Conservation (phyloP, 2,329 filamentous ascomycete genomes). For the Passalora sequoiae region DNA sequence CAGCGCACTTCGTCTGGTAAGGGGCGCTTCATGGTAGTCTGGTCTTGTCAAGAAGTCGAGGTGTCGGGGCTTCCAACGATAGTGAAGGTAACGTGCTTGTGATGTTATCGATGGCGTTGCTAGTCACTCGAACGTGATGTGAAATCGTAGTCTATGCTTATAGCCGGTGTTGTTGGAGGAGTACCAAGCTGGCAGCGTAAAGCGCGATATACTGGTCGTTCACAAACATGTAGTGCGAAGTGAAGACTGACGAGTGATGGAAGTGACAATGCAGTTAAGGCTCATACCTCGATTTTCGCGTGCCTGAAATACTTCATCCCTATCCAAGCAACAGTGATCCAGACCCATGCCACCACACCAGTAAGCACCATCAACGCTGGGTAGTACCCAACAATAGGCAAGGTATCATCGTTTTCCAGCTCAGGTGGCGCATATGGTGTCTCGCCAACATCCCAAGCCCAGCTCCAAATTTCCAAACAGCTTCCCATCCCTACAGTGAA, state of each 20-base stretch:
- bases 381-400: slow-evolving; percentile 96
- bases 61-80: background rate
- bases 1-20: background rate
- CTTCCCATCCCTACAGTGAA: slow-evolving; percentile 97
- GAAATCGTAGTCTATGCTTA: background rate
- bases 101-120: background rate
- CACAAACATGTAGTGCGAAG: no score
- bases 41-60: background rate
- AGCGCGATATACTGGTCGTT: background rate
- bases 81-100: no score
- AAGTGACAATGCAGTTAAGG: no score
- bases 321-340: slow-evolving; percentile 95
- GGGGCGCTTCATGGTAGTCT: background rate
- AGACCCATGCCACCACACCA: slow-evolving; percentile 96
- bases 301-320: slow-evolving; percentile 99
- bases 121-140: background rate
- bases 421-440: slow-evolving; percentile 94
- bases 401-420: slow-evolving; percentile 85
- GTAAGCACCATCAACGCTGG: slow-evolving; percentile 89
- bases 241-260: no score
- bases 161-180: background rate
- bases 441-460: slow-evolving; percentile 98
- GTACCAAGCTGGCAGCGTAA: background rate
- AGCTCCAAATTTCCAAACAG: slow-evolving; percentile 91
- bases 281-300: slow-evolving; percentile 69